These are phyloP conservation scores for Chamaenerion angustifolium DNA, from an alignment of 345 rosid genomes.

Conservation along the genomic window DNA sequence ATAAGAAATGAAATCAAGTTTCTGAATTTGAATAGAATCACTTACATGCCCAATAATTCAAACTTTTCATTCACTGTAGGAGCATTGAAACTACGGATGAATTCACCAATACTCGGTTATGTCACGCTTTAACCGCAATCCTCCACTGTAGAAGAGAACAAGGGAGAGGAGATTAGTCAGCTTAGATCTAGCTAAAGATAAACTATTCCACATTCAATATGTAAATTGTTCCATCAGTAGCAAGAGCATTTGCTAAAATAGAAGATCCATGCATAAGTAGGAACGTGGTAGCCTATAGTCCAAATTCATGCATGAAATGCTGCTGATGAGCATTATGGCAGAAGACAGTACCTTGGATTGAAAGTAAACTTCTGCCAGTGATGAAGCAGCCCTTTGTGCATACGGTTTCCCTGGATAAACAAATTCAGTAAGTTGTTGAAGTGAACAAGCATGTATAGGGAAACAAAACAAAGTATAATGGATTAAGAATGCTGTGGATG, in stretches of 20 bases:
- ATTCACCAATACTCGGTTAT: conserved; percentile 83
- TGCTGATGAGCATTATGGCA: not conserved
- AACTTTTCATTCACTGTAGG: conserved; percentile 93
- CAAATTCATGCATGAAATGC: too few species aligned
- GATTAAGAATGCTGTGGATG: too few species aligned
- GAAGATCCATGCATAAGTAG: too few species aligned
- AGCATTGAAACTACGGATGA: conserved; percentile 71
- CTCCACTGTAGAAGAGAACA: conserved; percentile 48
- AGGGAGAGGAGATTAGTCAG: conserved; percentile 9
- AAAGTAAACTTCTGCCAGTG: conserved; percentile 96
- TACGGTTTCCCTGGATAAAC: conserved; percentile 56
- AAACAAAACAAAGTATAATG: too few species aligned
- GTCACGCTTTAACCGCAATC: conserved; percentile 90
- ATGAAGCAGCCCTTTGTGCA: conserved; percentile 70
- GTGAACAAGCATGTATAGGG: too few species aligned
- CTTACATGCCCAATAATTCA: conserved; percentile 87
- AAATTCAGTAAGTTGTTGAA: not conserved
- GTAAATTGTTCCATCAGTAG: too few species aligned
- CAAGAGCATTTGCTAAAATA: too few species aligned
- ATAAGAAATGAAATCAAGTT: conserved; percentile 1
- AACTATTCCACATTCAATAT: too few species aligned
- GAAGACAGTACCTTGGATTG: conserved; percentile 66
- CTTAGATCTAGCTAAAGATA: not conserved
- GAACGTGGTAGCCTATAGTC: too few species aligned
- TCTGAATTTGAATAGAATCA: conserved; percentile 2